Evolutionary conservation across 768 basidiomycete species (phyloP).

Genomic region (Tricholoma matsutake): DNA sequence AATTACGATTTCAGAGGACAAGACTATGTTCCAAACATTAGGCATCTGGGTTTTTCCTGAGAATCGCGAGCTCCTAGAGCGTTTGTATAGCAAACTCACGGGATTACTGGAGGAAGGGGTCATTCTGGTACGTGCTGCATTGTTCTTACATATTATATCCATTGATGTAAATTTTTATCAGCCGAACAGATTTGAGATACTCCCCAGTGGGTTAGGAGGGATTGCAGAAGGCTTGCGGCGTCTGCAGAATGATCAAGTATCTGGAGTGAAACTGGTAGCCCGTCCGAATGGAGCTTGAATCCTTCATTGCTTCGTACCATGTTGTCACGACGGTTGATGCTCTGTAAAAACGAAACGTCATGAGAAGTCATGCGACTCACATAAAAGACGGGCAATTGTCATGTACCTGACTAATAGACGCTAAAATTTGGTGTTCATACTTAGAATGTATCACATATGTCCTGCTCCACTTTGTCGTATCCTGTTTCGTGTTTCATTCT

Average conservation of each 20-base stretch:
- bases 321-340: neutral
- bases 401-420: too few relatives aligned
- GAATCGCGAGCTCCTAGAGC: neutral
- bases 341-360: too few relatives aligned
- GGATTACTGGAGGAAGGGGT: neutral
- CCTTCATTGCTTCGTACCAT: neutral
- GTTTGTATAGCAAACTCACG: neutral
- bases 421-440: too few relatives aligned
- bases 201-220: constrained; percentile 38
- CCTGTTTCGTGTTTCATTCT: too few relatives aligned
- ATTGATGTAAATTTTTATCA: constrained; percentile 5
- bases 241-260: constrained; percentile 35
- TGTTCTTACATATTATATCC: neutral
- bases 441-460: too few relatives aligned
- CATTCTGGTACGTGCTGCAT: neutral
- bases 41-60: neutral
- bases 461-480: too few relatives aligned
- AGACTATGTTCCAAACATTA: neutral
- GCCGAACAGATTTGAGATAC: constrained; percentile 40
- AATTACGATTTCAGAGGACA: neutral
- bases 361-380: too few relatives aligned
- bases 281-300: constrained; percentile 21
- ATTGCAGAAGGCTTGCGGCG: constrained; percentile 33
- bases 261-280: constrained; percentile 42
- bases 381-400: too few relatives aligned